Percentiles rank a stretch among this genome's conserved stretches.
phyloP scores from a whole-genome alignment of 805 yeast species.

The Cyberlindnera japonica region DNA sequence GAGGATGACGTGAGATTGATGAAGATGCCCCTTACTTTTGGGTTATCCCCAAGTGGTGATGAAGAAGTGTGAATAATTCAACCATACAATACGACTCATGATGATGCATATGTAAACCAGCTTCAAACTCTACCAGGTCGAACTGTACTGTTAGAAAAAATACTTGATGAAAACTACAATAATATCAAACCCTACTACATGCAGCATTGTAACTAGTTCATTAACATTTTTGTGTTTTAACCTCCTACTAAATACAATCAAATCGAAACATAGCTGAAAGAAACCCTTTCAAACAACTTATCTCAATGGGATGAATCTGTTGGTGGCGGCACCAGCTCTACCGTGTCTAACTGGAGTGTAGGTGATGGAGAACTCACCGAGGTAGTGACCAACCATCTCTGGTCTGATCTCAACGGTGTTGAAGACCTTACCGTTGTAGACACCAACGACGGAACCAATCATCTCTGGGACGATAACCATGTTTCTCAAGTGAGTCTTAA shows the following conservation, averaged over 20 bases:
- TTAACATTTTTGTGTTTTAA: conserved; percentile 19
- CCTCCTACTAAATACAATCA: conserved; percentile 22
- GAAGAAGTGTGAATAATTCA: not conserved
- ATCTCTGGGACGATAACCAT: conserved; percentile 98
- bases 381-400: conserved; percentile 99
- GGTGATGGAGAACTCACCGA: conserved; percentile 99
- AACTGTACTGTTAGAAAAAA: not conserved
- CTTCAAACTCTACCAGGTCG: not conserved
- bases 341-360: conserved; percentile 99
- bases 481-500: conserved; percentile 99
- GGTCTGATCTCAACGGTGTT: conserved; percentile 98
- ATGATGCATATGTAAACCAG: not conserved
- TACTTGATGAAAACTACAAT: conserved; percentile 1
- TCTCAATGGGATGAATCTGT: conserved; percentile 70
- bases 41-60: not conserved
- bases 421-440: conserved; percentile 99
- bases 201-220: conserved; percentile 2
- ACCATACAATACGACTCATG: too few relatives aligned
- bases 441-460: conserved; percentile 98
- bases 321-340: conserved; percentile 82
- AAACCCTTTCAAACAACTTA: conserved; percentile 29
- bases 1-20: conserved; percentile 67
- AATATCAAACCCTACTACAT: not conserved
- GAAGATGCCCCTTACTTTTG: conserved; percentile 21
- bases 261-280: conserved; percentile 7